Base-by-base conservation (phyloP, 2,329 filamentous ascomycete genomes). In the Hysterium pulicare region DNA sequence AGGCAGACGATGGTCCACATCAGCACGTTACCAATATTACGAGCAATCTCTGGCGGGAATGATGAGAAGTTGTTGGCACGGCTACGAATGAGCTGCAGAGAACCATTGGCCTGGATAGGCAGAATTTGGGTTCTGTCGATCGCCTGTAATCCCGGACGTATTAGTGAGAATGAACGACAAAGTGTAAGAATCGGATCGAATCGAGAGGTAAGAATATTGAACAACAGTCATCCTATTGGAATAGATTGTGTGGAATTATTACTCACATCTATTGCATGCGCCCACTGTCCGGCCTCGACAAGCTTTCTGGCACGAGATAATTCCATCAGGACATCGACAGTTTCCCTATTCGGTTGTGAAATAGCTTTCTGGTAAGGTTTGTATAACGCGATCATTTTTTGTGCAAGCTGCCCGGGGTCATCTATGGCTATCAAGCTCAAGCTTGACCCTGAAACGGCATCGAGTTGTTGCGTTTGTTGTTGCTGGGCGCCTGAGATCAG, bases 1-100 rank as follows among this genome's bases (percentile, higher is more conserved):
- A 90, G 94, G 70, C 87, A 90, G 32, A 85, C 79, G 53, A 98
- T 88, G 38, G 89, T 89, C 93, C 93, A 97, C 72, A 95, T 85
- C 49, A 98, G 78, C 48, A 97, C 76, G 66, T 91, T 89, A 15
- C 91, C 91, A 55, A 96, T 83, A 59, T 93, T 95, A 62, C 88
- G 84, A 2, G 90, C 85, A 31, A 98, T 86, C 6, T 90, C 81
- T 53, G 88, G 82, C 3, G 89, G 81, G 31, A 95, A 78, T 2
- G 78, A 76, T 13, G 87, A 80, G 70, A 98, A 97, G 48, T 83
- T 84, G 56, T 87, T 82, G 1, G 91, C 90, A 47, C 83, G 83
- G 51, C 78, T 78, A 49, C 93, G 87, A 68, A 98, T 91, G 37
- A 76, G 78, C 56, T 82, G 79, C 44, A 93, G 82, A 58, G 91